phyloP scores from a whole-genome alignment of 768 basidiomycete genomes.

The Naganishia vishniacii region DNA sequence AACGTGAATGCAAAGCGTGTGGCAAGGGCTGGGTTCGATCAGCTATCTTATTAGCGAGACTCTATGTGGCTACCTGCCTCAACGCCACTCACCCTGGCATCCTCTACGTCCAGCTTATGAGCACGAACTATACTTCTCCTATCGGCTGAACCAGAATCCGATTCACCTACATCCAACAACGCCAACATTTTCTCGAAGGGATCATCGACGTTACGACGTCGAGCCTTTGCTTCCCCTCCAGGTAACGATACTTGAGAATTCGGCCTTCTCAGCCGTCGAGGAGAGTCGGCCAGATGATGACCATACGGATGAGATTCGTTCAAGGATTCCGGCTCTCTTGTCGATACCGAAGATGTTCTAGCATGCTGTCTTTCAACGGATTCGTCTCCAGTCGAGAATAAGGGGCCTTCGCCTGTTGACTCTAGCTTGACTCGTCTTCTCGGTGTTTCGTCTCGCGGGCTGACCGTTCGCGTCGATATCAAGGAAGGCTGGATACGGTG shows the following conservation, averaged over 20 bases:
- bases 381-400: neutral
- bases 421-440: neutral
- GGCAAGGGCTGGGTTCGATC: neutral
- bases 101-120: no score
- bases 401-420: neutral
- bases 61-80: no score
- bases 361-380: no score
- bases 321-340: no score
- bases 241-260: neutral
- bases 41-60: neutral
- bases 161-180: neutral
- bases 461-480: neutral
- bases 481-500: neutral
- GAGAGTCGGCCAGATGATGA: no score
- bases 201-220: neutral
- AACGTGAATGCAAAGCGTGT: neutral
- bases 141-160: neutral
- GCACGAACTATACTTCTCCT: no score
- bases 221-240: neutral
- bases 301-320: no score
- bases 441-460: neutral
- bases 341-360: no score
- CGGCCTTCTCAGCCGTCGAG: no score
- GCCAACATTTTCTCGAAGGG: conserved; percentile 11
- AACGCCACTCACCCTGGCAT: neutral